Percentiles rank a stretch among this genome's conserved stretches.
These are phyloP conservation scores for Pittosporum tobira DNA, from an alignment of 129 eudicot genomes.

Conservation along the genomic window DNA sequence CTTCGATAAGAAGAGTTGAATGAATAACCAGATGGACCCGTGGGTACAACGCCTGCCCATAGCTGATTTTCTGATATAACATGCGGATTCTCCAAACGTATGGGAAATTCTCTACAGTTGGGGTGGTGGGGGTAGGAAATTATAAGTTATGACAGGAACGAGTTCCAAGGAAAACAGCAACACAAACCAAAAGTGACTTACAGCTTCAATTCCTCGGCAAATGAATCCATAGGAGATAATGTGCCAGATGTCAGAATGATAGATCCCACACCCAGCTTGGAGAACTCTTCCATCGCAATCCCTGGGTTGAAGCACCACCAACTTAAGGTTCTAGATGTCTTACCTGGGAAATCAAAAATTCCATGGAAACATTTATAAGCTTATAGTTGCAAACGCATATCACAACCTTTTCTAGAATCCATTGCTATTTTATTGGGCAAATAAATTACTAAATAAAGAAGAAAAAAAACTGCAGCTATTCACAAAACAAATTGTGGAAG, in stretches of 20 bases:
- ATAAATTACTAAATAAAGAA: not conserved
- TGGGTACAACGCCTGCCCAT: conserved; percentile 89
- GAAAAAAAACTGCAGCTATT: not conserved
- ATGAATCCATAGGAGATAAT: conserved; percentile 93
- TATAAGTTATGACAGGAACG: not conserved
- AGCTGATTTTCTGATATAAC: conserved; percentile 81
- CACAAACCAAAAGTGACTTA: conserved; percentile 36
- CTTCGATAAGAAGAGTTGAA: conserved; percentile 83
- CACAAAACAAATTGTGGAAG: too few relatives aligned
- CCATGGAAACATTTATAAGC: not conserved
- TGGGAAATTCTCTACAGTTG: conserved; percentile 65
- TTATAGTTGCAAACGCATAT: not conserved
- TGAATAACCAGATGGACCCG: conserved; percentile 89
- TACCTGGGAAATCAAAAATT: conserved; percentile 41
- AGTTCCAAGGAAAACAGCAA: conserved; percentile 5
- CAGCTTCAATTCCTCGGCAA: conserved; percentile 94
- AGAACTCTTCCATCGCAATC: conserved; percentile 82
- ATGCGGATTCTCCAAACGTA: conserved; percentile 93
- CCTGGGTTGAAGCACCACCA: conserved; percentile 99
- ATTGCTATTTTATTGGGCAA: not conserved
- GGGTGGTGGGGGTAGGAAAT: not conserved
- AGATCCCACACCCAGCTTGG: conserved; percentile 71
- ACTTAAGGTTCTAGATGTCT: conserved; percentile 74
- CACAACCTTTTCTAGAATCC: not conserved
- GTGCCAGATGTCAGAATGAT: conserved; percentile 95